phyloP scores from a whole-genome alignment of 108 stramenopile species.

The Fragilariopsis cylindrus region DNA sequence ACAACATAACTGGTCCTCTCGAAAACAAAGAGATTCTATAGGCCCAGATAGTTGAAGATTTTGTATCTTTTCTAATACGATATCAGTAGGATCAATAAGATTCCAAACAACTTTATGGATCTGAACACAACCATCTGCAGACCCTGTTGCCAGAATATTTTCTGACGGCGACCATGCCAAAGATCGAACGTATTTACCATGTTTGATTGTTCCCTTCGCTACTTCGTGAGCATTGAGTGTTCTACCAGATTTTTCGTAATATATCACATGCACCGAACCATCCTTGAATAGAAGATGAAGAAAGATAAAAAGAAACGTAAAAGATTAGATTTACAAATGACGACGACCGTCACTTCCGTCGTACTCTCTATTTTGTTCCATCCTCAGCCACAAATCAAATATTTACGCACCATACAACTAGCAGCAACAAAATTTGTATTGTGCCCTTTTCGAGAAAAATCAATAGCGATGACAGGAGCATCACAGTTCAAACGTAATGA shows the following conservation, averaged over 20 bases:
- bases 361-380: too few relatives aligned
- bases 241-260: constrained; percentile 40
- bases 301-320: too few relatives aligned
- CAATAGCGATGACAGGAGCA: constrained; percentile 71
- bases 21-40: constrained; percentile 74
- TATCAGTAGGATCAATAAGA: constrained; percentile 24
- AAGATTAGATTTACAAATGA: constrained; percentile 31
- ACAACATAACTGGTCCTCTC: constrained; percentile 63
- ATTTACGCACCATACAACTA: constrained; percentile 43
- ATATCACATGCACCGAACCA: constrained; percentile 59
- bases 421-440: constrained; percentile 59
- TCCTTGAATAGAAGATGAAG: constrained; percentile 22
- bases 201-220: constrained; percentile 42
- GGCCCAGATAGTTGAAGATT: constrained; percentile 63
- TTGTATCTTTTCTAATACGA: constrained; percentile 38
- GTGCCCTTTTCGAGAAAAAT: constrained; percentile 52
- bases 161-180: constrained; percentile 67
- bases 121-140: constrained; percentile 79
- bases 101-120: constrained; percentile 50
- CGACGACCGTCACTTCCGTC: too few relatives aligned
- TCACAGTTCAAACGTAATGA: constrained; percentile 51
- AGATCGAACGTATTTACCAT: constrained; percentile 68
- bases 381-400: too few relatives aligned
- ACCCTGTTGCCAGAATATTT: constrained; percentile 67
- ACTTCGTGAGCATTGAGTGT: constrained; percentile 30